Evolutionary conservation across 202 grass and related monocot genomes (phyloP).

Genomic region (Carex arenaria): DNA sequence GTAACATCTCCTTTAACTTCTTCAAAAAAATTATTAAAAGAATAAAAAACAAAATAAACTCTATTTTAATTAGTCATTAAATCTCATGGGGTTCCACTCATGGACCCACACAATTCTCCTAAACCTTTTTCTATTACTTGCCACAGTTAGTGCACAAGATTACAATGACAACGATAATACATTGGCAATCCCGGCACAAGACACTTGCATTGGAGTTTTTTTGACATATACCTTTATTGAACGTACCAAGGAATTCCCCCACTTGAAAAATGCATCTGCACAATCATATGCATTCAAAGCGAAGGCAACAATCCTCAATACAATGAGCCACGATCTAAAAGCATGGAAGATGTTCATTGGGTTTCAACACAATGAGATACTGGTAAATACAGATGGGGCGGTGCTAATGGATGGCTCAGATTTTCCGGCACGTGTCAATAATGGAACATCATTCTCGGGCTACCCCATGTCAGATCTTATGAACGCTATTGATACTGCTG

Average conservation of each 20-base stretch:
- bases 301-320: constrained; percentile 53
- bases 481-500: constrained; percentile 85
- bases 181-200: constrained; percentile 40
- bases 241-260: constrained; percentile 80
- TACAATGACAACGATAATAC: constrained; percentile 27
- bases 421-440: constrained; percentile 57
- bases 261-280: constrained; percentile 78
- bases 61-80: background rate
- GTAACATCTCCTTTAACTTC: background rate
- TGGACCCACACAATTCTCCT: background rate
- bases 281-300: constrained; percentile 89
- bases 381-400: constrained; percentile 52
- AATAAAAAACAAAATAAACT: background rate
- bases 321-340: constrained; percentile 68
- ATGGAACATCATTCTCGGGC: constrained; percentile 48
- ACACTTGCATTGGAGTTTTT: constrained; percentile 83
- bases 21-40: background rate
- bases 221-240: constrained; percentile 71
- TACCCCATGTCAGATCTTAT: constrained; percentile 69
- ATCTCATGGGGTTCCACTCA: constrained; percentile 22
- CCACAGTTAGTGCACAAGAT: constrained; percentile 13
- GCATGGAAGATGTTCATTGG: constrained; percentile 88
- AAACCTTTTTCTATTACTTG: background rate
- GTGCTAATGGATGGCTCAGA: constrained; percentile 56
- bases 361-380: constrained; percentile 75